Conservation (phyloP, 1,139 yeast genomes). For the Blastobotrys buckinghamii region DNA sequence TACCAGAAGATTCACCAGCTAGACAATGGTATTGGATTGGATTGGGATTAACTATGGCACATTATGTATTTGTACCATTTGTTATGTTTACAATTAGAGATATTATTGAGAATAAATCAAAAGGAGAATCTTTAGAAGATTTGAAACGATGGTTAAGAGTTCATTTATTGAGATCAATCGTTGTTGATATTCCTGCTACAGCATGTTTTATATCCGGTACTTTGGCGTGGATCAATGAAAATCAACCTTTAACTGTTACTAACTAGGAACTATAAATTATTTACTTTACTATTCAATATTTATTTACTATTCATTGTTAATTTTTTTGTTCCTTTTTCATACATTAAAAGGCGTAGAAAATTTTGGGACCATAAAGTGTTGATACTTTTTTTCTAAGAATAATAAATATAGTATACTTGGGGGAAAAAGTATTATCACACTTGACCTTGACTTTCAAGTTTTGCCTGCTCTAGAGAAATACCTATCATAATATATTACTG, state of each 20-base stretch:
- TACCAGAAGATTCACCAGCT: constrained; percentile 1
- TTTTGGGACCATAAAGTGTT: too few species aligned
- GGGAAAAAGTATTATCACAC: too few species aligned
- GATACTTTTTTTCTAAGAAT: too few species aligned
- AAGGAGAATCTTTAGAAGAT: not conserved
- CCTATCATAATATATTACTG: too few species aligned
- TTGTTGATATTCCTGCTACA: constrained; percentile 8
- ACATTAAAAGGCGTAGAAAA: too few species aligned
- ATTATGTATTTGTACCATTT: constrained; percentile 9
- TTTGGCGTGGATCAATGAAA: not conserved
- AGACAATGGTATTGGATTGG: constrained; percentile 10
- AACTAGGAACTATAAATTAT: not conserved
- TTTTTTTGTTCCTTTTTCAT: too few species aligned
- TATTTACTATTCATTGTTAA: too few species aligned
- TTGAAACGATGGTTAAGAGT: constrained; percentile 7
- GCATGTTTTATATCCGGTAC: constrained; percentile 6
- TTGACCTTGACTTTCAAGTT: not conserved
- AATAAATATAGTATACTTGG: too few species aligned
- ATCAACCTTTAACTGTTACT: not conserved
- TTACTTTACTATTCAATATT: not conserved
- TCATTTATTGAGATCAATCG: constrained; percentile 2
- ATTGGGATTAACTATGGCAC: constrained; percentile 7
- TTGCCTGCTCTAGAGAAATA: too few species aligned
- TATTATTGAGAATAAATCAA: constrained; percentile 3
- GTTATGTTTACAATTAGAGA: constrained; percentile 7